Evolutionary conservation across 768 basidiomycete genomes (phyloP).

Genomic region (Naganishia randhawae): DNA sequence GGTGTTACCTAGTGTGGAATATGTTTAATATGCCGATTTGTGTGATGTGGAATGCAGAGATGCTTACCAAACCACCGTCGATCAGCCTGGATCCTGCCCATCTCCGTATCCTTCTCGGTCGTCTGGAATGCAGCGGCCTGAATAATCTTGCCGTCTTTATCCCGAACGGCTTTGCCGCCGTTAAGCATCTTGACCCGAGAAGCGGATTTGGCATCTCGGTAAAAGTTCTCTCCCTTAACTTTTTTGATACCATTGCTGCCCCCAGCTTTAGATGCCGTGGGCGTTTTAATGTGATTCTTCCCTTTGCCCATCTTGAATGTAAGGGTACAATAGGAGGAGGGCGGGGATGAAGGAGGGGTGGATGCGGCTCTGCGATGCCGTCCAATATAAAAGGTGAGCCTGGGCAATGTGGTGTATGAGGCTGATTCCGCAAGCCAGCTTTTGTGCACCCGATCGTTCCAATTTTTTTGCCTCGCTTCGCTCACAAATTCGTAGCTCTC

Average conservation of each 20-base stretch:
- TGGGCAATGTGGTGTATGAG: background rate
- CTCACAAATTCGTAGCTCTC: background rate
- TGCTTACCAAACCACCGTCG: slow-evolving; percentile 81
- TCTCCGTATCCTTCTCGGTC: slow-evolving; percentile 82
- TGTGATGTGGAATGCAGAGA: background rate
- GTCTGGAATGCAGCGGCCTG: slow-evolving; percentile 94
- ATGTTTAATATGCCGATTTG: slow-evolving; percentile 43
- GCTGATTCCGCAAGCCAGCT: background rate
- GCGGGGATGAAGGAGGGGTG: no score
- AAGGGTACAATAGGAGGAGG: background rate
- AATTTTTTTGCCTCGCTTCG: background rate
- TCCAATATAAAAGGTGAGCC: background rate
- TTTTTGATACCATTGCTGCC: slow-evolving; percentile 45
- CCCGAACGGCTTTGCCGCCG: slow-evolving; percentile 83
- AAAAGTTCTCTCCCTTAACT: slow-evolving; percentile 77
- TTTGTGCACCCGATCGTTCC: background rate
- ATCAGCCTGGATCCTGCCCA: slow-evolving; percentile 90
- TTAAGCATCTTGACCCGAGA: slow-evolving; percentile 83
- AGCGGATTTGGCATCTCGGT: slow-evolving; percentile 88
- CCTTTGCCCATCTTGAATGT: slow-evolving; percentile 48
- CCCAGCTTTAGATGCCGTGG: slow-evolving; percentile 45
- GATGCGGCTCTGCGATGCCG: slow-evolving; percentile 3
- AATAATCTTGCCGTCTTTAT: slow-evolving; percentile 85
- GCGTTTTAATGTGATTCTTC: slow-evolving; percentile 48
- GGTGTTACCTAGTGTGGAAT: slow-evolving; percentile 69